A percentile compares a stretch with the other conserved stretches of the same genome.
phyloP scores from a whole-genome alignment of 129 eudicot species.

The Sambucus nigra region DNA sequence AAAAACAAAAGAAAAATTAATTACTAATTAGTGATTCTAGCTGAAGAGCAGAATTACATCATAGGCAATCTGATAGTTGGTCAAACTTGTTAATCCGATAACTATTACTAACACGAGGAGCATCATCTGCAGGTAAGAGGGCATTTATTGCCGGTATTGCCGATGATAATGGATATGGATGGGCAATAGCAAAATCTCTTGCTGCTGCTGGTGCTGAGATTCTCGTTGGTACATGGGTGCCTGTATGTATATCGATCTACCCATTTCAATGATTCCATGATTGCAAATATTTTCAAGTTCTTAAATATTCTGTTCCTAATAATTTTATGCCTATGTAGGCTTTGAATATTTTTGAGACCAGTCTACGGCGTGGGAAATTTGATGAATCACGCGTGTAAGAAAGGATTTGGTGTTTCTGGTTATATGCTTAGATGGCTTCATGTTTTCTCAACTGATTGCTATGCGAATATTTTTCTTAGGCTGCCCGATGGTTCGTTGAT shows the following conservation, averaged over 20 bases:
- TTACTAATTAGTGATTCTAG: background rate
- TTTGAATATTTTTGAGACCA: slow-evolving; percentile 46
- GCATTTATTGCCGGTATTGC: slow-evolving; percentile 96
- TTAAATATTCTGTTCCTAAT: slow-evolving; percentile 10
- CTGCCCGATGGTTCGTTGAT: slow-evolving; percentile 61
- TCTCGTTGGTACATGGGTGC: slow-evolving; percentile 98
- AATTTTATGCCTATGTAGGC: slow-evolving; percentile 20
- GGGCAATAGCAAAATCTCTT: slow-evolving; percentile 97
- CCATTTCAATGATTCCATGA: background rate
- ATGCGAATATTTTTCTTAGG: slow-evolving; percentile 8
- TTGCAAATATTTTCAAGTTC: background rate
- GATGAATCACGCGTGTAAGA: slow-evolving; percentile 50
- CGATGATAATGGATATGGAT: slow-evolving; percentile 97
- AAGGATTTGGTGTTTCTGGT: background rate
- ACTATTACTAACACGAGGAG: background rate
- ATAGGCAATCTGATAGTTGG: background rate
- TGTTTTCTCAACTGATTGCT: background rate
- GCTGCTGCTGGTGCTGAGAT: slow-evolving; percentile 99
- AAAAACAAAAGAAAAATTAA: background rate
- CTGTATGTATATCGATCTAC: slow-evolving; percentile 39
- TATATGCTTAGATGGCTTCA: background rate
- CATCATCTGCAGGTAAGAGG: slow-evolving; percentile 58
- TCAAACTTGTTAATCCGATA: background rate
- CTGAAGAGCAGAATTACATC: background rate
- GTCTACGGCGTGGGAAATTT: slow-evolving; percentile 42